Evolutionary conservation across 2,329 filamentous ascomycete genomes (phyloP).

Genomic region (Penicillium psychrosexuale): DNA sequence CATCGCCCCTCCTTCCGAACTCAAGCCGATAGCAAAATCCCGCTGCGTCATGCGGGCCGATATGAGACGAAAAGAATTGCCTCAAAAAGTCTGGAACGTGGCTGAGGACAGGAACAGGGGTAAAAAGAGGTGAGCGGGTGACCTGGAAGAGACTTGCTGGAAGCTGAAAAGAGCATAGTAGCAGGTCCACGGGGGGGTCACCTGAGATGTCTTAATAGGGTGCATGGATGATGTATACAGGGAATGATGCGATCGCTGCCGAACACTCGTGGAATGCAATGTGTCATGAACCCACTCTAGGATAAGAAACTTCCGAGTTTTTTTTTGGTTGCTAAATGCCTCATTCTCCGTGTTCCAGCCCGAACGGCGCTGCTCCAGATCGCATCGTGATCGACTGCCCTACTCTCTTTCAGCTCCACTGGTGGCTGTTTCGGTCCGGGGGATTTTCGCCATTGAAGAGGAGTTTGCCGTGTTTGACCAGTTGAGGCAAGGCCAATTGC

Average conservation of each 20-base stretch:
- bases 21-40: slow-evolving; percentile 21
- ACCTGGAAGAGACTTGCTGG: neutral
- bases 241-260: slow-evolving; percentile 17
- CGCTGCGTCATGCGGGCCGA: slow-evolving; percentile 30
- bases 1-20: slow-evolving; percentile 22
- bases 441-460: slow-evolving; percentile 19
- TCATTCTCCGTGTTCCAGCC: slow-evolving; percentile 9
- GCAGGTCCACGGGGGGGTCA: neutral
- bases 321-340: slow-evolving; percentile 13
- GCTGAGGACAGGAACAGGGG: slow-evolving; percentile 8
- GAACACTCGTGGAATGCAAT: slow-evolving; percentile 24
- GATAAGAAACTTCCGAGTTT: neutral
- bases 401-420: slow-evolving; percentile 3
- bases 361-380: slow-evolving; percentile 1
- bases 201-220: slow-evolving; percentile 1
- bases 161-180: neutral
- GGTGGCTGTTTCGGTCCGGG: slow-evolving; percentile 16
- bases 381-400: slow-evolving; percentile 9
- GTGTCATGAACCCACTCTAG: slow-evolving; percentile 20
- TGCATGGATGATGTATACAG: neutral
- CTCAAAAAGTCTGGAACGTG: slow-evolving; percentile 18
- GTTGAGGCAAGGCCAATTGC: neutral
- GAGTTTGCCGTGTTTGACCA: neutral
- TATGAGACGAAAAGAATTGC: slow-evolving; percentile 20
- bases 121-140: slow-evolving; percentile 4